Base-by-base conservation (phyloP, 176 grass and related monocot genomes). In the Leersia perrieri region DNA sequence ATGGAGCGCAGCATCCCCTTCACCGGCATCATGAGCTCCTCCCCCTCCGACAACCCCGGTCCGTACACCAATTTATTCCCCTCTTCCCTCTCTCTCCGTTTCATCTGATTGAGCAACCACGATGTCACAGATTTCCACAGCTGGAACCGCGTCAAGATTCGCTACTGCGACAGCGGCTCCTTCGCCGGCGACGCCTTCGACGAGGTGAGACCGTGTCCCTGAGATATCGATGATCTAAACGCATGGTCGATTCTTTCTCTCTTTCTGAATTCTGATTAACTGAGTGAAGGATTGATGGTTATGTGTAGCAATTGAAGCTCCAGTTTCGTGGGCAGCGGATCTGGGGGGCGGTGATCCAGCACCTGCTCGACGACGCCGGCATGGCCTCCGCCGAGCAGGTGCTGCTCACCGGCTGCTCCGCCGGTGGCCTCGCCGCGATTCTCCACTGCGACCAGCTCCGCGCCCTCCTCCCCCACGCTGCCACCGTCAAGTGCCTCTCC, bases 261-360 rank as follows among this genome's bases (percentile, higher is more conserved):
- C 47, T 18, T 51, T 20, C n/a, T n/a, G n/a, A n/a, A n/a, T 51
- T 42, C 13, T 53, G 4, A 51, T 51, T 20, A 51, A 5, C 45
- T 49, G 14, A 42, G 41, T 42, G 41, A 42, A 49, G 4, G 2
- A 20, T 16, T 5, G 0, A 20, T 49, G 15, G 16, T 6, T 8
- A 7, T 1, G 20, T 53, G 55, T n/a, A 97, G 94, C 60, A 15
- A 33, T 35, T 74, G 0, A 70, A 67, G 33, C 79, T 98, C 2
- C 91, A 91, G 29, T 98, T 98, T 75, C 81, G 95, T 27, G 95
- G 95, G 4, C 90, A 98, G 85, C 80, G 95, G 38, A 93, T 98
- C 39, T 98, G 90, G 92, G 78, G 85, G 70, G 86, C 84, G 28
- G 51, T 63, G 15, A 75, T 94, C 69, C 80, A 85, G 12, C 92